Percentiles rank a stretch among this genome's conserved stretches.
Conservation (phyloP, 1,139 yeast genomes). For the Candida sanyaensis region DNA sequence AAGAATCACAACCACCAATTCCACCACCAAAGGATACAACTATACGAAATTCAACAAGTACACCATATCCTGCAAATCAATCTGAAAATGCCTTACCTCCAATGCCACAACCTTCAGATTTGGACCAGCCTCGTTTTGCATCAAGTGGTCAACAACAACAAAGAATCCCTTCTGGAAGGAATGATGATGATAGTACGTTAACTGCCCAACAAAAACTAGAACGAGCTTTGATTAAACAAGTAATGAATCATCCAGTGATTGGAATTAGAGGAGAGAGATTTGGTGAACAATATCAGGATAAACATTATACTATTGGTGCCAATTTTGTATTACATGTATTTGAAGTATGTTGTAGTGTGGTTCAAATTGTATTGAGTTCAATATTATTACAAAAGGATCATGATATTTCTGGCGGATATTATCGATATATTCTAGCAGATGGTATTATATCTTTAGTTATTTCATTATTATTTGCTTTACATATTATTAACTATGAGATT, state of each 20-base stretch:
- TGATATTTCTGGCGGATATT: slow-evolving; percentile 25
- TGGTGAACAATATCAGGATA: slow-evolving; percentile 20
- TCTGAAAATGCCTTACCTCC: slow-evolving; percentile 9
- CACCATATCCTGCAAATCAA: slow-evolving; percentile 12
- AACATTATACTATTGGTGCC: slow-evolving; percentile 26
- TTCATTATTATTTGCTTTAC: slow-evolving; percentile 36
- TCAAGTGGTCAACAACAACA: slow-evolving; percentile 3
- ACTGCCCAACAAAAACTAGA: slow-evolving; percentile 32
- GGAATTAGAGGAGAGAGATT: slow-evolving; percentile 20
- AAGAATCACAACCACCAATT: slow-evolving; percentile 7
- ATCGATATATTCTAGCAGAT: slow-evolving; percentile 42
- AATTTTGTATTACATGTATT: slow-evolving; percentile 35
- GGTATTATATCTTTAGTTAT: slow-evolving; percentile 36
- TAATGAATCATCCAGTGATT: slow-evolving; percentile 39
- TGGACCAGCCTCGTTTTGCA: slow-evolving; percentile 2
- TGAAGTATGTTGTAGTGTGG: slow-evolving; percentile 36
- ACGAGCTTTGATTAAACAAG: slow-evolving; percentile 30
- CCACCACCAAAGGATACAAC: slow-evolving; percentile 15
- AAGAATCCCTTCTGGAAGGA: background rate
- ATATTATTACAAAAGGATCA: slow-evolving; percentile 28
- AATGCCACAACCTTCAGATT: slow-evolving; percentile 8
- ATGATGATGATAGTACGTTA: slow-evolving; percentile 10
- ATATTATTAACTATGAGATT: slow-evolving; percentile 39
- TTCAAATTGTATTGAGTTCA: slow-evolving; percentile 32
- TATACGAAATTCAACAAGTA: background rate